Evolutionary conservation across 768 basidiomycete species (phyloP).

Genomic region (Leccinum subgranulosum): DNA sequence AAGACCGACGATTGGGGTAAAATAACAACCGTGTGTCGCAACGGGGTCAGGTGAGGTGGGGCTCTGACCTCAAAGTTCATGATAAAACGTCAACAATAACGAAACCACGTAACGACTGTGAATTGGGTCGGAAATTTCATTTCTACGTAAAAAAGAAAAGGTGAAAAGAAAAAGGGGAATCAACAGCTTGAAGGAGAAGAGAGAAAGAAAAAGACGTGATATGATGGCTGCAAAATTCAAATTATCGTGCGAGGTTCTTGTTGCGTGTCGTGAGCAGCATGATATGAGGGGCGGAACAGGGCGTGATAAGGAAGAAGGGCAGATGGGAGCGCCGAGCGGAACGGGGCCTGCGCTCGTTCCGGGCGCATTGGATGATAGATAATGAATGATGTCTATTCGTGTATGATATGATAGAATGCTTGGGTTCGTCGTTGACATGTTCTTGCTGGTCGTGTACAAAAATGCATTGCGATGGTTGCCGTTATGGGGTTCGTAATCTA

Average conservation of each 20-base stretch:
- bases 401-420: conserved; percentile 12
- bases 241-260: conserved; percentile 3
- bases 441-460: conserved; percentile 13
- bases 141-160: not conserved
- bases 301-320: not conserved
- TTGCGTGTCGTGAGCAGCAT: conserved; percentile 17
- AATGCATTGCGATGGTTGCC: conserved; percentile 26
- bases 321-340: not conserved
- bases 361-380: not conserved
- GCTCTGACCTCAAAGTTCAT: not conserved
- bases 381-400: conserved; percentile 19
- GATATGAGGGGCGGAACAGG: conserved; percentile 7
- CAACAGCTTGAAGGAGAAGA: not conserved
- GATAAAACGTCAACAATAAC: not conserved
- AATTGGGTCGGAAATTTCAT: conserved; percentile 18
- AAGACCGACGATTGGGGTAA: conserved; percentile 2
- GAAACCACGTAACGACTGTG: conserved; percentile 14
- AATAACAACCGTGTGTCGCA: not conserved
- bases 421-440: conserved; percentile 19
- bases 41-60: not conserved
- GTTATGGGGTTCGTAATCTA: conserved; percentile 24
- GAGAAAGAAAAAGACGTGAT: not conserved
- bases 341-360: conserved; percentile 11
- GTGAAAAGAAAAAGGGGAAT: not conserved
- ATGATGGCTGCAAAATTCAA: conserved; percentile 12